Percentiles rank a stretch among this genome's conserved stretches.
Evolutionary conservation across 1,284 basidiomycete species (phyloP).

Genomic region (Cutaneotrichosporon sp.): DNA sequence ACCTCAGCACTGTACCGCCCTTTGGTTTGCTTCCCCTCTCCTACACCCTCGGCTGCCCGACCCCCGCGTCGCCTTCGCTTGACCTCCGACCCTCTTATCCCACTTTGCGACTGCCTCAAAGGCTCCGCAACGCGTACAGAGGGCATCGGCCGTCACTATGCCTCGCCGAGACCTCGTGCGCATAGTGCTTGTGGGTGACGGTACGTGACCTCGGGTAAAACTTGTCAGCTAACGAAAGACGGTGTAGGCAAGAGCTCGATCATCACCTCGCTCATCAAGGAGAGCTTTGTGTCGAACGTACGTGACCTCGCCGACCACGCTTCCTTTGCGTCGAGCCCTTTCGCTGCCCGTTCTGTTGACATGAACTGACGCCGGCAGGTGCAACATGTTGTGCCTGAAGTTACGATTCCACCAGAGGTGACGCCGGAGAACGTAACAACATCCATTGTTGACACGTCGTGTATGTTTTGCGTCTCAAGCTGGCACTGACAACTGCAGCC

Average conservation of each 20-base stretch:
- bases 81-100: neutral
- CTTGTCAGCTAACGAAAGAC: constrained; percentile 53
- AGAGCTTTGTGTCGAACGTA: constrained; percentile 83
- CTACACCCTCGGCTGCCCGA: neutral
- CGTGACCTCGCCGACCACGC: constrained; percentile 31
- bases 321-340: neutral
- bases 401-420: constrained; percentile 91
- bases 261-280: constrained; percentile 91
- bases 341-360: neutral
- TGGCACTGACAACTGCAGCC: constrained; percentile 15
- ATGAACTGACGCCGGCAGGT: constrained; percentile 54
- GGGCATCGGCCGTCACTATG: constrained; percentile 19
- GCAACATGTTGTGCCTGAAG: constrained; percentile 86
- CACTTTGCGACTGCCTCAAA: too few relatives aligned
- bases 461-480: constrained; percentile 52
- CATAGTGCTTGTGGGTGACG: constrained; percentile 89
- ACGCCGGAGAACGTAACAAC: constrained; percentile 94
- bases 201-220: constrained; percentile 50
- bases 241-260: constrained; percentile 92
- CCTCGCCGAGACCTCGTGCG: constrained; percentile 51
- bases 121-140: neutral
- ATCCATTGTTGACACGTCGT: constrained; percentile 89
- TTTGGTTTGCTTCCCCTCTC: too few relatives aligned
- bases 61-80: neutral
- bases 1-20: too few relatives aligned